Evolutionary conservation across 257 asterid genomes (phyloP).

Genomic region (Henckelia pumila): DNA sequence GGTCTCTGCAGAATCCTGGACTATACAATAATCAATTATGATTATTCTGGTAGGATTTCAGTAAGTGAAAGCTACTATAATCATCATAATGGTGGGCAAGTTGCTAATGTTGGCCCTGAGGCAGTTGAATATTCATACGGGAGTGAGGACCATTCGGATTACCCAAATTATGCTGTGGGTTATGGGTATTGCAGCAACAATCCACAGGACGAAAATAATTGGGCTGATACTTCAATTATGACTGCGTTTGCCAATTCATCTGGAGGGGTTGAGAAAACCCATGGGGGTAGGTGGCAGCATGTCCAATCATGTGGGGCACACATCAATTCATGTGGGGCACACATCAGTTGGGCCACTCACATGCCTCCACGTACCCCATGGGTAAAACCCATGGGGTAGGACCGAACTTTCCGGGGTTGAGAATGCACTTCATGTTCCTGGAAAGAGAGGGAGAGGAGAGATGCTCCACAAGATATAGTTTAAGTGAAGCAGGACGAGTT

Average conservation of each 20-base stretch:
- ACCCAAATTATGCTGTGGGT: constrained; percentile 30
- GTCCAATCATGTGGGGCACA: too few species aligned
- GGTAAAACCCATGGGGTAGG: too few species aligned
- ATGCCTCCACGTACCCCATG: too few species aligned
- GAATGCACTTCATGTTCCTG: constrained; percentile 37
- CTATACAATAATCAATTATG: too few species aligned
- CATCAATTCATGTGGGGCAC: too few species aligned
- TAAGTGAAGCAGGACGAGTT: constrained; percentile 97
- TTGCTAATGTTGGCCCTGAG: constrained; percentile 26
- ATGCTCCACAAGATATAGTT: constrained; percentile 48
- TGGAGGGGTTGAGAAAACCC: constrained; percentile 31
- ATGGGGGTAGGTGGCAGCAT: too few species aligned
- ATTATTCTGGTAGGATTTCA: constrained; percentile 19
- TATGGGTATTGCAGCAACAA: constrained; percentile 36
- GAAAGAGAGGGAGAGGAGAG: constrained; percentile 80
- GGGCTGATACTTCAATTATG: constrained; percentile 37
- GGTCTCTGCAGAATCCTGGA: too few species aligned
- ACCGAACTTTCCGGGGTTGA: too few species aligned
- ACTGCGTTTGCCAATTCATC: constrained; percentile 39
- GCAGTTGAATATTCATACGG: constrained; percentile 40
- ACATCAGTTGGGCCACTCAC: too few species aligned
- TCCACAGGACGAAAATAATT: constrained; percentile 42
- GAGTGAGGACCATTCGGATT: constrained; percentile 34
- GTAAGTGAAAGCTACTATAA: constrained; percentile 36
- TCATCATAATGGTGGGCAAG: constrained; percentile 24